These are phyloP conservation scores for Eimeria acervulina DNA, from an alignment of 169 alveolate species.

Conservation along the genomic window DNA sequence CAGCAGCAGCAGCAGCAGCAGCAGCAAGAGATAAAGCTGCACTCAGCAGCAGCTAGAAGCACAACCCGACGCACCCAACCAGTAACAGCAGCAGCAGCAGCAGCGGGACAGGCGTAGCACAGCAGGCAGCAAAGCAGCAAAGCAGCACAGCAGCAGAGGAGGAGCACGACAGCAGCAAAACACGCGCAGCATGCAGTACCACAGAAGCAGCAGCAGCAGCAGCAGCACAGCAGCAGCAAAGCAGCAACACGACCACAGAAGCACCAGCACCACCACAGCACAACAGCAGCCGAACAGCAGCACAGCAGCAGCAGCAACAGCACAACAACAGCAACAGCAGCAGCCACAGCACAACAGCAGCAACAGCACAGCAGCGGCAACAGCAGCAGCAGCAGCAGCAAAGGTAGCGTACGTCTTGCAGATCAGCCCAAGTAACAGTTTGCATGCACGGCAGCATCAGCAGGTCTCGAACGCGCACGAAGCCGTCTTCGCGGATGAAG, in stretches of 20 bases:
- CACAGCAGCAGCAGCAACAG: conserved; percentile 20
- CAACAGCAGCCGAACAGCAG: neutral
- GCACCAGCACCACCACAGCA: too few species aligned
- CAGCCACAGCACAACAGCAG: too few species aligned
- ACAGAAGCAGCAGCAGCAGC: conserved; percentile 29
- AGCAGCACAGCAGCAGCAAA: conserved; percentile 42
- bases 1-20: conserved; percentile 47
- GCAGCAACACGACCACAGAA: neutral
- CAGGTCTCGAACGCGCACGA: conserved; percentile 64
- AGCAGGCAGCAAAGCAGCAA: conserved; percentile 8
- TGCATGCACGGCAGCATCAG: conserved; percentile 75
- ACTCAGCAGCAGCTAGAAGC: neutral
- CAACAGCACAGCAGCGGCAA: neutral
- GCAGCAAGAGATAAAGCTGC: neutral
- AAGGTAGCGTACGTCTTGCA: neutral
- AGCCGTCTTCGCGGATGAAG: conserved; percentile 80
- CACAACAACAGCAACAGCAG: neutral
- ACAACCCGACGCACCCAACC: neutral
- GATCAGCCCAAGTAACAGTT: conserved; percentile 61
- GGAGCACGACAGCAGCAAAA: conserved; percentile 26
- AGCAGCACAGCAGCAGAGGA: conserved; percentile 17
- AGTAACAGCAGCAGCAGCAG: neutral
- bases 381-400: conserved; percentile 61
- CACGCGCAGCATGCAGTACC: neutral
- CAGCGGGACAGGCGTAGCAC: neutral